Base-by-base conservation (phyloP, 257 asterid species). In the Fraxinus americana region DNA sequence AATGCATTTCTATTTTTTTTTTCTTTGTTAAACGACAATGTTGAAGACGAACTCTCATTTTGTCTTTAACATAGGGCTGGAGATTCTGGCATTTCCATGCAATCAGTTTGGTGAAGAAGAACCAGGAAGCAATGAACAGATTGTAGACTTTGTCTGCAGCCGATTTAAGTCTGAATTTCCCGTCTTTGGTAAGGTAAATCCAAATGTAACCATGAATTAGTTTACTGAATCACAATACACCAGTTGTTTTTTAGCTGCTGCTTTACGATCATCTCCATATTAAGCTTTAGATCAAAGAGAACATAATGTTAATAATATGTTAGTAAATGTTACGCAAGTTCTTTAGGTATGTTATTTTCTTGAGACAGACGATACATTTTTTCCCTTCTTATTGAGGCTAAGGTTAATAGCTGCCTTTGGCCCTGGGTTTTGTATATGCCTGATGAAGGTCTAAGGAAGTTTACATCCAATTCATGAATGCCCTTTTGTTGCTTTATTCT, bases 41-140 rank as follows among this genome's bases (percentile, higher is more conserved):
- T 30, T 11, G 10, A 45, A 25, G 7, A 61, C 9, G 68, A 61
- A 61, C 32, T 71, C 71, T 54, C 4, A 43, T 8, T 27, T 13
- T 38, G 25, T 59, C 17, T 61, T 48, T 25, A 54, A 21, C 34
- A 34, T 36, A 92, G 98, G 97, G 54, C 87, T 94, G 63, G 97
- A 90, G 87, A 83, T 94, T 74, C 85, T 92, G 23, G 98, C 97
- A 43, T 94, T 94, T 75, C 97, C 97, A 1, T 91, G 98, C 90
- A 94, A 94, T 85, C 97, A 94, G 83, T 94, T 94, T 82, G 97
- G 97, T 0, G 90, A 88, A 72, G 94, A 94, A 84, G 98, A 92
- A 76, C 97, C 97, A 2, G 97, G 94, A 82, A 90, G 82, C 82
- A 90, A 82, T 71, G 89, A 86, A 57, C 88, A 92, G 72, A 92